A percentile compares a stretch with the other conserved stretches of the same genome.
Conservation (phyloP, 257 asterid genomes). For the Striga asiatica region DNA sequence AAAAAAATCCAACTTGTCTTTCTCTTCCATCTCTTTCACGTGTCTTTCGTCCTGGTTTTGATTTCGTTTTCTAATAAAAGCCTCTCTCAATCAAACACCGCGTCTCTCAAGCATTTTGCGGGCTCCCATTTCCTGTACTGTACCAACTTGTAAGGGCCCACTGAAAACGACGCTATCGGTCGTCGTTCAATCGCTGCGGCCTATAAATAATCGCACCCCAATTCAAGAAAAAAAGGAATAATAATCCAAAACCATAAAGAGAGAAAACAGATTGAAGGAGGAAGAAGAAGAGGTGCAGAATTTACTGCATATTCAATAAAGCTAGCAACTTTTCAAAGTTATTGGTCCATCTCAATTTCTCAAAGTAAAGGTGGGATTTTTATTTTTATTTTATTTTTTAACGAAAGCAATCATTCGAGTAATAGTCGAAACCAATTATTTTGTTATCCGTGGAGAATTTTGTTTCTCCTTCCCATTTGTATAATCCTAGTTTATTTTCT, state of each 20-base stretch:
- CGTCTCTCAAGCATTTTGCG: slow-evolving; percentile 6
- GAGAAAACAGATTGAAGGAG: neutral
- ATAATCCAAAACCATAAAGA: too few relatives aligned
- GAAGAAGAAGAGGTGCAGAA: neutral
- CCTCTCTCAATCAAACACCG: too few relatives aligned
- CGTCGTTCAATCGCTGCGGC: slow-evolving; percentile 14
- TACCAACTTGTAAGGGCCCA: slow-evolving; percentile 14
- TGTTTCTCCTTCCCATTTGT: slow-evolving; percentile 6
- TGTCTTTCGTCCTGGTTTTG: too few relatives aligned
- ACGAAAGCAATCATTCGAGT: neutral
- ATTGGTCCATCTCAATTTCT: too few relatives aligned
- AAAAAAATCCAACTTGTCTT: too few relatives aligned
- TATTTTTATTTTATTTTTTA: neutral
- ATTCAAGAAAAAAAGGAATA: neutral
- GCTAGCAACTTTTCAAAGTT: slow-evolving; percentile 13
- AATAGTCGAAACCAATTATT: neutral
- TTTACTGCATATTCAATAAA: slow-evolving; percentile 11
- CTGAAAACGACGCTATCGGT: slow-evolving; percentile 26
- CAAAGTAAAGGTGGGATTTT: neutral
- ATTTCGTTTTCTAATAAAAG: too few relatives aligned
- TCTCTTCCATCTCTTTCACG: too few relatives aligned
- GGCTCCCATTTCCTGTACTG: slow-evolving; percentile 12
- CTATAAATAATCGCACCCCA: neutral
- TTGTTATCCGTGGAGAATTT: slow-evolving; percentile 23
- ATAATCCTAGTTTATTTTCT: neutral